Evolutionary conservation across 148 eudicot genomes (phyloP).

Genomic region (Heliamphora exappendiculata): DNA sequence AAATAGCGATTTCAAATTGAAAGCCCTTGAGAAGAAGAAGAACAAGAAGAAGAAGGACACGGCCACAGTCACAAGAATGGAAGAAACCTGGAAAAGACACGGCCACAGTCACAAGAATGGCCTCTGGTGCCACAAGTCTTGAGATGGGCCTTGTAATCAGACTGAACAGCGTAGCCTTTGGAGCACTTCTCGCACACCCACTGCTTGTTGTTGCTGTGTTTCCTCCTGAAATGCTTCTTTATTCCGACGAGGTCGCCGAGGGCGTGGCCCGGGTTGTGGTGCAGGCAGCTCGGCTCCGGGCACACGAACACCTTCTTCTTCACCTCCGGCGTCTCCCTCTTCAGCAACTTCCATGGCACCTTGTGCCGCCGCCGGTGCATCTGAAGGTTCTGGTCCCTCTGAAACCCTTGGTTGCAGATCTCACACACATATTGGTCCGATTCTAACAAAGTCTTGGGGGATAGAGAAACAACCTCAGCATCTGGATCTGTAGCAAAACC

Average conservation of each 20-base stretch:
- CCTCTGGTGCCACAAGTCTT: slow-evolving; percentile 93
- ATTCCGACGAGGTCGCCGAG: slow-evolving; percentile 89
- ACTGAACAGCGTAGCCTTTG: slow-evolving; percentile 87
- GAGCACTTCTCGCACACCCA: slow-evolving; percentile 89
- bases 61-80: neutral
- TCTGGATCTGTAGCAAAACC: slow-evolving; percentile 56
- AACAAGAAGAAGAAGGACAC: neutral
- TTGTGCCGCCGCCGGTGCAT: slow-evolving; percentile 90
- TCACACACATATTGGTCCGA: slow-evolving; percentile 87
- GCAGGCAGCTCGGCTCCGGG: slow-evolving; percentile 83
- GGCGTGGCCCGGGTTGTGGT: slow-evolving; percentile 86
- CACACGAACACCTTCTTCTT: slow-evolving; percentile 75
- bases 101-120: slow-evolving; percentile 94
- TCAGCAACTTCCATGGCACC: slow-evolving; percentile 86
- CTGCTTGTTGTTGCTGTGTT: slow-evolving; percentile 79
- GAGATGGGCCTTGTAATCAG: slow-evolving; percentile 89
- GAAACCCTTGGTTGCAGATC: slow-evolving; percentile 96
- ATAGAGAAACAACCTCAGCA: slow-evolving; percentile 83
- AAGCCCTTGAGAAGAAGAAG: neutral
- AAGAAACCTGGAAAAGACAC: slow-evolving; percentile 77
- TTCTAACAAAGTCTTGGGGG: slow-evolving; percentile 72
- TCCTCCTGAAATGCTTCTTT: slow-evolving; percentile 82
- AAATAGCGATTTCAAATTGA: neutral
- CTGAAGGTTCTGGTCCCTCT: slow-evolving; percentile 86
- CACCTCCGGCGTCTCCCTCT: slow-evolving; percentile 60